These are phyloP conservation scores for Neopestalotiopsis sp. DNA, from an alignment of 2,329 filamentous ascomycete species.

Conservation along the genomic window DNA sequence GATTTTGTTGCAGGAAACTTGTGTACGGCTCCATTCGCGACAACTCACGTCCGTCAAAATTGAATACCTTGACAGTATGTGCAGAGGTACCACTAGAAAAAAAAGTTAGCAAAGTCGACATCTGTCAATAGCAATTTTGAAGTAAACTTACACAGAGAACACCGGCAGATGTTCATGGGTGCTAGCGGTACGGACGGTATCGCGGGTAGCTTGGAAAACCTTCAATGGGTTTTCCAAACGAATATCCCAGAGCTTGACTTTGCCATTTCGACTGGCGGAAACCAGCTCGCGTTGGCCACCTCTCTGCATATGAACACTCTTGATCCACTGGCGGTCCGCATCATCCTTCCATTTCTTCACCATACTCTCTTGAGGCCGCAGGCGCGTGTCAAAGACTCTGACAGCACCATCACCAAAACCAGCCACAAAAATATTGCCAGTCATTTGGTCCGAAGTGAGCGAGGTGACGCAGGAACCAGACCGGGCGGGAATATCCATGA, in stretches of 20 bases:
- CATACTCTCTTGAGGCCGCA: constrained; percentile 87
- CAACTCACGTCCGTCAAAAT: constrained; percentile 79
- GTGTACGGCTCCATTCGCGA: constrained; percentile 89
- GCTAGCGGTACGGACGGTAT: constrained; percentile 82
- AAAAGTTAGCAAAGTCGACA: background rate
- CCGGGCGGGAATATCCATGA: constrained; percentile 90
- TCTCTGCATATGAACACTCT: constrained; percentile 94
- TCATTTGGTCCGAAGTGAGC: constrained; percentile 95
- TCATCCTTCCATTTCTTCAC: constrained; percentile 97
- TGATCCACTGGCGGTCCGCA: constrained; percentile 84
- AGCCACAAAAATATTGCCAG: constrained; percentile 93
- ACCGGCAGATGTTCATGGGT: constrained; percentile 97
- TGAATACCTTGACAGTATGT: constrained; percentile 90
- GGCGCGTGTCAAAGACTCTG: constrained; percentile 88
- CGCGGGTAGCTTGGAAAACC: constrained; percentile 74
- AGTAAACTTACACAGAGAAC: constrained; percentile 81
- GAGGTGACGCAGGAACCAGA: constrained; percentile 96
- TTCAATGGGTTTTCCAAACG: constrained; percentile 80
- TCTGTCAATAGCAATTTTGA: constrained; percentile 31
- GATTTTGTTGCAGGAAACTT: constrained; percentile 82
- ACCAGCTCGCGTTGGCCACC: constrained; percentile 91
- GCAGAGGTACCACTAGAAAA: constrained; percentile 77
- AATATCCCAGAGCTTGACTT: constrained; percentile 96
- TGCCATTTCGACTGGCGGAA: constrained; percentile 88
- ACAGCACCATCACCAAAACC: constrained; percentile 96